Evolutionary conservation across 345 rosid genomes (phyloP), one percentile per base, ranked within the genome.

Genomic region (Gossypium bickii): DNA sequence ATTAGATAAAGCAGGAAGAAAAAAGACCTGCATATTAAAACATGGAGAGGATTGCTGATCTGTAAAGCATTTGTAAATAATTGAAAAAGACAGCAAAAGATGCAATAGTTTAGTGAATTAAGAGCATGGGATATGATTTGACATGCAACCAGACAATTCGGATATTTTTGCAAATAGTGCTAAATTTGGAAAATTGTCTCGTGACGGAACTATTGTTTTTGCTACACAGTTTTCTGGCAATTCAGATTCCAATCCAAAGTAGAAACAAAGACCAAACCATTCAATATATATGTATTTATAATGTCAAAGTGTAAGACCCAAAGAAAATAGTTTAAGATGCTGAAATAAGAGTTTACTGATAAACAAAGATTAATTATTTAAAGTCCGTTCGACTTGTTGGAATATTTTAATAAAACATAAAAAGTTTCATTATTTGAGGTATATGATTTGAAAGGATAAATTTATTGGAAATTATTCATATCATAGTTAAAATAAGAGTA

Each of bases 181-280:
- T 61, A 72, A 63, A 65, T 82, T 84, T 84, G 85, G 87, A 84
- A 80, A 80, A 45, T 67, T 62, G 78, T 84, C 87, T 80, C 87
- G 83, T 84, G 85, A 84, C 82, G 63, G 47, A 76, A 51, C 72
- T 77, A 67, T 73, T 72, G 77, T 67, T 73, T 67, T 79, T 71
- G 22, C 65, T 43, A 44, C 71, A 59, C 43, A 61, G 65, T 77
- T 81, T 77, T 67, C 68, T 71, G 67, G 76, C 73, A 63, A 74
- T 67, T 73, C 76, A 83, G 82, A 83, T 83, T 84, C 79, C 82
- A 67, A 44, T 73, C 66, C 75, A 65, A 67, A 20, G 59, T 27
- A 60, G 71, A 13, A 45, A 67, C 57, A 13, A 48, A 27, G 56
- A 63, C 51, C 60, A 22, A 65, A 57, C 34, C 67, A 71, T 53